phyloP scores from a whole-genome alignment of 768 basidiomycete species.

The Naganishia onofrii region DNA sequence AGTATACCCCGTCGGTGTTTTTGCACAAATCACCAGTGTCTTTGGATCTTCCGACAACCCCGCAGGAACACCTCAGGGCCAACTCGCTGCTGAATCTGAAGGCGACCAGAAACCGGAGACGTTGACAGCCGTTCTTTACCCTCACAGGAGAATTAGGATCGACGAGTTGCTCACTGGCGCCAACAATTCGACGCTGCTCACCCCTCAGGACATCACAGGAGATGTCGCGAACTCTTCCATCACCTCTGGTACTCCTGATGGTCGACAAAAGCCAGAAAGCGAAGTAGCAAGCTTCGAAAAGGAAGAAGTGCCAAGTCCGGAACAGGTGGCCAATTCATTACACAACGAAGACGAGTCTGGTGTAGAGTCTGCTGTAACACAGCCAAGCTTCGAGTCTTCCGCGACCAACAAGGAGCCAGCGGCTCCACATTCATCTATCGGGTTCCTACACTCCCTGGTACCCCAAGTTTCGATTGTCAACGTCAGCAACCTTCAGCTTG shows the following conservation, averaged over 20 bases:
- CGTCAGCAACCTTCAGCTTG: slow-evolving; percentile 75
- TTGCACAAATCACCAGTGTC: slow-evolving; percentile 93
- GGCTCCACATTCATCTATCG: slow-evolving; percentile 38
- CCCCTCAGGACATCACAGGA: slow-evolving; percentile 28
- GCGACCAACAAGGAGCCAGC: not conserved
- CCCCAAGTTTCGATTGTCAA: slow-evolving; percentile 86
- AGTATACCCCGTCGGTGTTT: slow-evolving; percentile 90
- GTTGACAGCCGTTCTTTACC: slow-evolving; percentile 90
- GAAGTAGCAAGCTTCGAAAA: slow-evolving; percentile 50
- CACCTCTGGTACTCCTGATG: slow-evolving; percentile 41
- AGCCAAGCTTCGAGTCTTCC: not conserved
- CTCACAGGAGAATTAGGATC: slow-evolving; percentile 83
- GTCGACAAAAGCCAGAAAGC: slow-evolving; percentile 34
- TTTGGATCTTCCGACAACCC: slow-evolving; percentile 41
- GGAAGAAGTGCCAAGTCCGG: slow-evolving; percentile 26
- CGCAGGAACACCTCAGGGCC: slow-evolving; percentile 15
- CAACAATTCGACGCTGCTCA: slow-evolving; percentile 9
- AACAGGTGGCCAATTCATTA: slow-evolving; percentile 46
- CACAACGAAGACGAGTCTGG: slow-evolving; percentile 52
- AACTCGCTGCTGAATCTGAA: slow-evolving; percentile 14
- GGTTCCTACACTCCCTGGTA: slow-evolving; percentile 59
- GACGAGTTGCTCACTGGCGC: slow-evolving; percentile 66
- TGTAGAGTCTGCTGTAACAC: slow-evolving; percentile 12
- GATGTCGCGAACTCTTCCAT: slow-evolving; percentile 54
- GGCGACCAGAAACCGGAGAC: slow-evolving; percentile 67